A percentile compares a stretch with the other conserved stretches of the same genome.
Evolutionary conservation across 176 grass and related monocot genomes (phyloP).

Genomic region (Thalia dealbata): DNA sequence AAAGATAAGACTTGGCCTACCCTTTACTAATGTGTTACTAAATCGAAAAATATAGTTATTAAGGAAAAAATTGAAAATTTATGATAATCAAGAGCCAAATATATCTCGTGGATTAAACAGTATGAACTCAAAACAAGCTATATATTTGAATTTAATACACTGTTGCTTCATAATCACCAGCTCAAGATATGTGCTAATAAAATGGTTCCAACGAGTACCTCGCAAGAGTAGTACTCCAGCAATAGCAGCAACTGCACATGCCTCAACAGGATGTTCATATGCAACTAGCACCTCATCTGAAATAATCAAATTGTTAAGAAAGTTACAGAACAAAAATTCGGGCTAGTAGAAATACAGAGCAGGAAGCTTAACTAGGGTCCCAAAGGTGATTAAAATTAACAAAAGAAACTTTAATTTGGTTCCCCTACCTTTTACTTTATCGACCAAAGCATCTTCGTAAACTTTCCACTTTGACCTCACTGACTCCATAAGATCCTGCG

Average conservation of each 20-base stretch:
- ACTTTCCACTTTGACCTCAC: constrained; percentile 51
- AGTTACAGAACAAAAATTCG: constrained; percentile 19
- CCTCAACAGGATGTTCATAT: constrained; percentile 54
- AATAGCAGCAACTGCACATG: constrained; percentile 52
- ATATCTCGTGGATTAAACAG: background rate
- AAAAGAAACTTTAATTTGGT: background rate
- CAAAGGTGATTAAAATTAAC: background rate
- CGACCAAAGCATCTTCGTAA: constrained; percentile 51
- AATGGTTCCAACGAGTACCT: constrained; percentile 34
- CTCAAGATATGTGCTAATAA: background rate
- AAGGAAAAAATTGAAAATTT: background rate
- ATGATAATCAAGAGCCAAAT: background rate
- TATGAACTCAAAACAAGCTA: background rate
- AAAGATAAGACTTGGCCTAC: too few species aligned
- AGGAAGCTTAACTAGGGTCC: background rate
- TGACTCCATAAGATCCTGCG: constrained; percentile 42
- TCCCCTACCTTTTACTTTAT: constrained; percentile 46
- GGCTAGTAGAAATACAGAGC: background rate
- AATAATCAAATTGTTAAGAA: constrained; percentile 16
- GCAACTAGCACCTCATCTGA: constrained; percentile 50
- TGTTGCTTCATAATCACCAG: background rate
- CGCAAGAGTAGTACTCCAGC: constrained; percentile 53
- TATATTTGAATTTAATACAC: background rate
- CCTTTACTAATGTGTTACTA: too few species aligned
- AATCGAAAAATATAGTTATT: background rate